Base-by-base conservation (phyloP, 371 early-diverging fungal species). In the Apophysomyces elegans region DNA sequence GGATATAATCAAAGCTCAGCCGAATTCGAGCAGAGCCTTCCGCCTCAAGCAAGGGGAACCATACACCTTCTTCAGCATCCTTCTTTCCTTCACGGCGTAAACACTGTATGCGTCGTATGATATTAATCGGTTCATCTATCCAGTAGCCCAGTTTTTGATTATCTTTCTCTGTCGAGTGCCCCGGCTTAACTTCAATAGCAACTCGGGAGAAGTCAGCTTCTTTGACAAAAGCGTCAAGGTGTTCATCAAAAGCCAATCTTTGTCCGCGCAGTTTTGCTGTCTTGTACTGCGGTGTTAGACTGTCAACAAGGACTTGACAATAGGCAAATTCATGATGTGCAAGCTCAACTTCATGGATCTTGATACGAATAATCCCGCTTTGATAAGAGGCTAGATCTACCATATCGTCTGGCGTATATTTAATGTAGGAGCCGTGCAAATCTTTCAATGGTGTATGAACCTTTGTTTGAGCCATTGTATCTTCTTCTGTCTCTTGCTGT, bases 141-240 rank as follows among this genome's bases (percentile, higher is more conserved):
- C 82, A 82, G 35, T 82, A 79, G 0, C 67, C 76, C 32, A 78
- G 35, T 8, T 60, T 66, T 12, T 60, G 57, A 36, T 75, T 74
- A 37, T 76, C 73, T n/a, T 75, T 76, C 36, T 74, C 77, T 5
- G 62, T 69, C 0, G 56, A 32, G 21, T 63, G 43, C 7, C 69
- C 65, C 5, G 75, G 74, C 18, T 73, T 81, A 43, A 89, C 60
- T 44, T 80, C 70, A 44, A 89, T 76, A 1, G 78, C 76, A 13
- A 89, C 67, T 54, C 79, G 81, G n/a, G 88, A 82, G 21, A 83
- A 86, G 11, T 86, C 87, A 7, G 81, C 76, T 46, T 89, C 89
- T 63, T 87, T 87, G 37, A 89, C 73, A 64, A 87, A 86, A 0
- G 86, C 84, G 63, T 87, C 86, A 0, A 80, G 72, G 4, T 62